These are phyloP conservation scores for Phytophthora pinifolia DNA, from an alignment of 352 stramenopile species.

Conservation along the genomic window DNA sequence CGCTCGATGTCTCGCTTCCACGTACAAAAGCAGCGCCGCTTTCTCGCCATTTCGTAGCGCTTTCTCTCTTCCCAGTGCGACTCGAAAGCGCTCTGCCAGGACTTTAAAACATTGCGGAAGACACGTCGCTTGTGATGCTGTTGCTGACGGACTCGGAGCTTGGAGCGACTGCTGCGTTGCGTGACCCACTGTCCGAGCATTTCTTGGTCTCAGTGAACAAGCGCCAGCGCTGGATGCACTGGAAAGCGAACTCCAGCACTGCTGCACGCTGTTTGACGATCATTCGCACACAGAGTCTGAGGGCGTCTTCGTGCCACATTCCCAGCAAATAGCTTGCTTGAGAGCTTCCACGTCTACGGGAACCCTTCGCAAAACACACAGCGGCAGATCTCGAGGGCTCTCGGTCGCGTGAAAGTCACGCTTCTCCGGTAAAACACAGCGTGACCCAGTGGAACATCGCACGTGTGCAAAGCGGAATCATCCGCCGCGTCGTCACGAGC, in stretches of 20 bases:
- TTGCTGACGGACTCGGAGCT: slow-evolving; percentile 17
- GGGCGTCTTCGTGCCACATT: too few species aligned
- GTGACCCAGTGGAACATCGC: slow-evolving; percentile 56
- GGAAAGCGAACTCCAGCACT: slow-evolving; percentile 35
- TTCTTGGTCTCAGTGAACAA: slow-evolving; percentile 29
- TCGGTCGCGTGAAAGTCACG: slow-evolving; percentile 17
- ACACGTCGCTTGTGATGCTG: not conserved
- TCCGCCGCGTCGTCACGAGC: slow-evolving; percentile 29
- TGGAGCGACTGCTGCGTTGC: slow-evolving; percentile 25
- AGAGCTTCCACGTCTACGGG: slow-evolving; percentile 27
- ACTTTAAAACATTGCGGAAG: slow-evolving; percentile 5
- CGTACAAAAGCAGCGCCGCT: slow-evolving; percentile 3
- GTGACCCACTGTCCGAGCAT: slow-evolving; percentile 38
- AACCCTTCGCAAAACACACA: slow-evolving; percentile 36
- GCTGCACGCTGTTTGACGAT: slow-evolving; percentile 25
- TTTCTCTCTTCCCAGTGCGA: slow-evolving; percentile 1
- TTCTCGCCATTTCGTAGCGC: slow-evolving; percentile 14
- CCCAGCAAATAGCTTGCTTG: too few species aligned
- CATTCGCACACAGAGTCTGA: slow-evolving; percentile 17
- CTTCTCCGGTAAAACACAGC: slow-evolving; percentile 32
- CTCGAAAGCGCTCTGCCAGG: slow-evolving; percentile 7
- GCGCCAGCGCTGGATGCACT: slow-evolving; percentile 51
- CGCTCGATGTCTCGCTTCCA: slow-evolving; percentile 17
- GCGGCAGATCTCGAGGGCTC: slow-evolving; percentile 29
- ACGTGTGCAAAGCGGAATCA: slow-evolving; percentile 35